Percentiles rank a stretch among this genome's conserved stretches.
Conservation (phyloP, 1,284 basidiomycete species). For the Leccinum fallax region DNA sequence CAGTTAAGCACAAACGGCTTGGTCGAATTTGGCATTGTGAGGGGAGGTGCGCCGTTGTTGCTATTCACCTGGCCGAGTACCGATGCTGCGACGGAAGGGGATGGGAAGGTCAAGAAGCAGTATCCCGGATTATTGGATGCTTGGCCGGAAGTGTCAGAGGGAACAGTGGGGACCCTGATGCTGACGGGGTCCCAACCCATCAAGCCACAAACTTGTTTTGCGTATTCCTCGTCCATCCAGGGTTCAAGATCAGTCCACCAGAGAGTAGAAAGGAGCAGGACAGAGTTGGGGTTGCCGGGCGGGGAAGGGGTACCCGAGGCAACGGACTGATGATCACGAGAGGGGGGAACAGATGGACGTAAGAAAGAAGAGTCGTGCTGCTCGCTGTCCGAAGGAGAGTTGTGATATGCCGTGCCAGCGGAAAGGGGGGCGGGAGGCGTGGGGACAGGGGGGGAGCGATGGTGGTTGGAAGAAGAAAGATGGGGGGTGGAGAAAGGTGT, state of each 20-base stretch:
- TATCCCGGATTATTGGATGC: slow-evolving; percentile 81
- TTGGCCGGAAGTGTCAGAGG: slow-evolving; percentile 60
- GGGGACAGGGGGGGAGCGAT: slow-evolving; percentile 32
- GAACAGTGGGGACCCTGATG: slow-evolving; percentile 70
- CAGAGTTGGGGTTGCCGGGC: slow-evolving; percentile 30
- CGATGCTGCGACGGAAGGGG: slow-evolving; percentile 66
- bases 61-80: slow-evolving; percentile 71
- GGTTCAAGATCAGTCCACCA: slow-evolving; percentile 84
- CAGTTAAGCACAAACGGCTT: slow-evolving; percentile 79
- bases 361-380: slow-evolving; percentile 40
- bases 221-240: slow-evolving; percentile 93
- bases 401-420: slow-evolving; percentile 21
- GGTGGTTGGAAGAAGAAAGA: slow-evolving; percentile 38
- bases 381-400: slow-evolving; percentile 38
- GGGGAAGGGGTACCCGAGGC: slow-evolving; percentile 30
- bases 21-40: slow-evolving; percentile 79
- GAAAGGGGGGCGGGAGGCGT: slow-evolving; percentile 18
- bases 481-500: slow-evolving; percentile 34
- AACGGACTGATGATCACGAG: slow-evolving; percentile 25
- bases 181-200: slow-evolving; percentile 78
- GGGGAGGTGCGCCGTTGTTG: slow-evolving; percentile 44
- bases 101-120: slow-evolving; percentile 84
- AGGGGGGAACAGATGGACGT: slow-evolving; percentile 31
- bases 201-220: slow-evolving; percentile 74
- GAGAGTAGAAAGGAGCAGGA: slow-evolving; percentile 55